Percentiles rank a stretch among this genome's conserved stretches.
Evolutionary conservation across 2,329 filamentous ascomycete genomes (phyloP).

Genomic region (Xylaria sp.): DNA sequence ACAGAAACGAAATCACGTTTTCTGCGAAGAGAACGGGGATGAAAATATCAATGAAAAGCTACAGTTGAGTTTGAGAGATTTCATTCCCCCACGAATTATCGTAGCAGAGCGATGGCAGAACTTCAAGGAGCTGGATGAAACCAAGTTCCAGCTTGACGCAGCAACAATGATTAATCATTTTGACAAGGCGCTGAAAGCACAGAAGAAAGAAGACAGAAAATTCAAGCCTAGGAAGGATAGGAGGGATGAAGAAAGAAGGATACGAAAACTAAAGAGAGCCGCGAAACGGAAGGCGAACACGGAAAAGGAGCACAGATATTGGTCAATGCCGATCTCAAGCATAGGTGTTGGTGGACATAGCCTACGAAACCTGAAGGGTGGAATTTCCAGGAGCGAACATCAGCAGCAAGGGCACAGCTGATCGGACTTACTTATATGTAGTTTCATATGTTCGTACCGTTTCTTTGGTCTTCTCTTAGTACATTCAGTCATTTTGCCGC

Average conservation of each 20-base stretch:
- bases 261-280: not conserved
- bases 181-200: not conserved
- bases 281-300: not conserved
- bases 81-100: not conserved
- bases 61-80: conserved; percentile 4
- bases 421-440: too few species aligned
- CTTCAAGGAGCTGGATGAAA: too few species aligned
- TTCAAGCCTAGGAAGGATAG: not conserved
- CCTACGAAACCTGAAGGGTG: conserved; percentile 31
- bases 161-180: not conserved
- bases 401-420: not conserved
- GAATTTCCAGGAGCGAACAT: not conserved
- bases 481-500: too few species aligned
- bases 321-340: not conserved
- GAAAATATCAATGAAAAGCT: not conserved
- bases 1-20: not conserved
- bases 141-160: not conserved
- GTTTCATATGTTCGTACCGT: too few species aligned
- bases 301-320: not conserved
- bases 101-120: not conserved
- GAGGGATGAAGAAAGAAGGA: not conserved
- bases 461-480: too few species aligned
- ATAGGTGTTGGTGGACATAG: not conserved
- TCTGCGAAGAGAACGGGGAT: not conserved
- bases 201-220: not conserved